Evolutionary conservation across 345 rosid species (phyloP).

Genomic region (Pseudoturritis turrita): DNA sequence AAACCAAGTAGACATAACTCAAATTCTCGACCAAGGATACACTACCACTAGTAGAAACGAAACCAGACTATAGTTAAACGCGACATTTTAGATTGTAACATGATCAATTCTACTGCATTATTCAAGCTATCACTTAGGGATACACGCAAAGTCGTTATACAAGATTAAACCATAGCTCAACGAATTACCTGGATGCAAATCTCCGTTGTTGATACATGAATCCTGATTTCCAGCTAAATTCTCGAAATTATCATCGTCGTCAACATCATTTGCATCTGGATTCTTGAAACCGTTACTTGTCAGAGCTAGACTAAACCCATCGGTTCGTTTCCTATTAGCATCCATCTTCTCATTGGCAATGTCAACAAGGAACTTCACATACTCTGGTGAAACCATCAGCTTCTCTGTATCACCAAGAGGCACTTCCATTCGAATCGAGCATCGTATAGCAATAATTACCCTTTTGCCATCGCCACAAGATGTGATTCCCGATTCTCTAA

Average conservation of each 20-base stretch:
- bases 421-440: conserved; percentile 85
- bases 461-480: conserved; percentile 63
- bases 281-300: conserved; percentile 32
- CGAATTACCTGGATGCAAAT: conserved; percentile 36
- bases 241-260: conserved; percentile 30
- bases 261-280: background rate
- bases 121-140: background rate
- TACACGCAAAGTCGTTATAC: background rate
- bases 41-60: background rate
- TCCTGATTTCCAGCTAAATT: conserved; percentile 15
- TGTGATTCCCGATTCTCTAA: conserved; percentile 85
- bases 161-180: background rate
- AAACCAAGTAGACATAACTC: conserved; percentile 41
- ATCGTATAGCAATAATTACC: conserved; percentile 76
- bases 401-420: conserved; percentile 56
- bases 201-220: conserved; percentile 18
- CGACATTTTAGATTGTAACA: background rate
- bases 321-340: conserved; percentile 66
- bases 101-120: background rate
- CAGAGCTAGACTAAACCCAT: conserved; percentile 51
- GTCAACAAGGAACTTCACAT: conserved; percentile 63
- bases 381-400: conserved; percentile 56
- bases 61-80: background rate
- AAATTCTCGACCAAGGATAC: conserved; percentile 12
- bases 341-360: conserved; percentile 87